Evolutionary conservation across 768 basidiomycete genomes (phyloP).

Genomic region (Mycena maculata): DNA sequence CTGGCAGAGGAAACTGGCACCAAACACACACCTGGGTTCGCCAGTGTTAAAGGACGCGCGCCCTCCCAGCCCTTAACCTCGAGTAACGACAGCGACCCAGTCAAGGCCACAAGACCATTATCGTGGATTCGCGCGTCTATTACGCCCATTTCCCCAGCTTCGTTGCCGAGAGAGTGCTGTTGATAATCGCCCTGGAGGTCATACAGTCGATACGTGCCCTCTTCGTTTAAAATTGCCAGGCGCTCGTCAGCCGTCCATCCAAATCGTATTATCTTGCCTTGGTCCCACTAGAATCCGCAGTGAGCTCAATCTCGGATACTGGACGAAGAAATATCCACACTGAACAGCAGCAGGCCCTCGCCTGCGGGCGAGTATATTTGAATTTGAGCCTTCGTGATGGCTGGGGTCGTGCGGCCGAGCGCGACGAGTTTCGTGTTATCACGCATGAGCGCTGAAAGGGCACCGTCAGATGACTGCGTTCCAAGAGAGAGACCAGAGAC

Average conservation of each 20-base stretch:
- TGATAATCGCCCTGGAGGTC: constrained; percentile 87
- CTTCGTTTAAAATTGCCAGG: constrained; percentile 89
- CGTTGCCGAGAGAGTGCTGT: constrained; percentile 86
- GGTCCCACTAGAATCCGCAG: constrained; percentile 81
- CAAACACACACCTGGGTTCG: constrained; percentile 73
- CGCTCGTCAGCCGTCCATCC: constrained; percentile 89
- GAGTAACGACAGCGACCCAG: constrained; percentile 77
- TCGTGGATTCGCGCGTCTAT: constrained; percentile 89
- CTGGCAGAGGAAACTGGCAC: not conserved
- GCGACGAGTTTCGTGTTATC: constrained; percentile 85
- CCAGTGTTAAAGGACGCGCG: constrained; percentile 74
- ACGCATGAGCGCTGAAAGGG: constrained; percentile 82
- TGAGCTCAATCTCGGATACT: constrained; percentile 27
- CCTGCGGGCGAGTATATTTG: constrained; percentile 91
- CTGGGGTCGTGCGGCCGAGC: constrained; percentile 66
- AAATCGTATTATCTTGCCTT: constrained; percentile 82
- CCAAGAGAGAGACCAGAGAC: constrained; percentile 53
- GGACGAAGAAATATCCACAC: constrained; percentile 65
- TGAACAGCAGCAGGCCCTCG: constrained; percentile 72
- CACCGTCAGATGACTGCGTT: constrained; percentile 15
- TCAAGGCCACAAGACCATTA: constrained; percentile 87
- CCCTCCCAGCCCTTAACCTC: constrained; percentile 95
- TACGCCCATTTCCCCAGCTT: constrained; percentile 85
- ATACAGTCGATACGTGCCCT: constrained; percentile 91
- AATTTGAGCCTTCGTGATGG: constrained; percentile 82